Conservation (phyloP, 306 rosid genomes). For the Casuarina cunninghamiana region DNA sequence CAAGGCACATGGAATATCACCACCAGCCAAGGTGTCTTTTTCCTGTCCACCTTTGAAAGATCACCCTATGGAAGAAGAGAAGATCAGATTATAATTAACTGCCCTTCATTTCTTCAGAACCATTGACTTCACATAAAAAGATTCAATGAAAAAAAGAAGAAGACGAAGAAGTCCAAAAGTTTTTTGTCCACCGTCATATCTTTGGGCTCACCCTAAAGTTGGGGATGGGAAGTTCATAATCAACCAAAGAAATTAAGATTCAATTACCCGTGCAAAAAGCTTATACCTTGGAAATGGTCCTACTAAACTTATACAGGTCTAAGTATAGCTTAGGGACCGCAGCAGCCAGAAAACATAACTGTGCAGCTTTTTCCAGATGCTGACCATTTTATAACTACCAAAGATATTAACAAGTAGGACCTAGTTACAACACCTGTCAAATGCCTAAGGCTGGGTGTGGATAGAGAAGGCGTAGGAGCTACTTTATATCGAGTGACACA, state of each 20-base stretch:
- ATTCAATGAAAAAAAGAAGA: neutral
- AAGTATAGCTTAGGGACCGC: neutral
- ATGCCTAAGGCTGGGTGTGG: neutral
- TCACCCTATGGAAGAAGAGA: constrained; percentile 52
- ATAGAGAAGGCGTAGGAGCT: too few species aligned
- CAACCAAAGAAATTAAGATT: neutral
- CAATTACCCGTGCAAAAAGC: neutral
- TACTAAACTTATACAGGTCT: neutral
- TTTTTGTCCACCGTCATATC: neutral
- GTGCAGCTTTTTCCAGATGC: neutral
- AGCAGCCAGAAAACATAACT: neutral
- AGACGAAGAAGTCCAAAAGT: neutral
- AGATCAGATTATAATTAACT: neutral
- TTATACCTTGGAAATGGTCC: neutral
- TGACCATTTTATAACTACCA: neutral
- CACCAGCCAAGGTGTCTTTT: constrained; percentile 81
- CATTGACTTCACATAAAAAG: neutral
- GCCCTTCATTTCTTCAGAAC: neutral
- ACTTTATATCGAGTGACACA: neutral
- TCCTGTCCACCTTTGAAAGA: constrained; percentile 71
- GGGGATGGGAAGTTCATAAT: constrained; percentile 1
- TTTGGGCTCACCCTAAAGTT: neutral
- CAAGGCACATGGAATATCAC: constrained; percentile 86
- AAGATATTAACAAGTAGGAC: neutral
- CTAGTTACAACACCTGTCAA: neutral